phyloP scores from a whole-genome alignment of 2,329 filamentous ascomycete genomes.

The Aureobasidium sp. region DNA sequence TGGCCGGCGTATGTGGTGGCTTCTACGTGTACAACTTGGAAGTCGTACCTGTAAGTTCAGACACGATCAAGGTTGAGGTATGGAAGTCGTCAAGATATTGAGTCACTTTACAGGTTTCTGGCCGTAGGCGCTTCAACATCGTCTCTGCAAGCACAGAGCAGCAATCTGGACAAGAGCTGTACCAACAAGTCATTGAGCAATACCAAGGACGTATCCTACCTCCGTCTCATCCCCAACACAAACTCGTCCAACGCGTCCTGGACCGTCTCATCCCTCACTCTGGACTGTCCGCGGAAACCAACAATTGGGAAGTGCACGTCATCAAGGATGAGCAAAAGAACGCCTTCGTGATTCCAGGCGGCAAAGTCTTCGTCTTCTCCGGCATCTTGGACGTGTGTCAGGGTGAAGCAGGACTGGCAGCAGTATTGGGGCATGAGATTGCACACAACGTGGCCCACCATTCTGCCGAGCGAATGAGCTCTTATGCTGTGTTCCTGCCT shows the following conservation, averaged over 20 bases:
- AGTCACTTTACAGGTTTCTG: constrained; percentile 44
- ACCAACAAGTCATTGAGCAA: constrained; percentile 48
- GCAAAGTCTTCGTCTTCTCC: constrained; percentile 72
- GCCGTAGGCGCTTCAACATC: constrained; percentile 66
- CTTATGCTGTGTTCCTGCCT: constrained; percentile 30
- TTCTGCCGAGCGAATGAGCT: constrained; percentile 54
- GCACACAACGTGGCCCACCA: constrained; percentile 67
- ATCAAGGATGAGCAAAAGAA: constrained; percentile 62
- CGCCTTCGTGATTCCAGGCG: constrained; percentile 67
- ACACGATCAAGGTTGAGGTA: background rate
- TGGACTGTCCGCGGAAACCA: constrained; percentile 43
- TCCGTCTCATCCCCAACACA: constrained; percentile 49
- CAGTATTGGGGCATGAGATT: constrained; percentile 72
- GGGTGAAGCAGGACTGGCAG: constrained; percentile 61
- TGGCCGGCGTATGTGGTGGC: constrained; percentile 36
- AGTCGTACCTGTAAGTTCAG: constrained; percentile 49
- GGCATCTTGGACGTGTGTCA: constrained; percentile 61
- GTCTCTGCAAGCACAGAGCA: constrained; percentile 50
- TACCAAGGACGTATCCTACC: constrained; percentile 50
- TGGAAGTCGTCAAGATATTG: background rate
- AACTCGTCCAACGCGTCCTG: constrained; percentile 56
- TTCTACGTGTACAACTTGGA: constrained; percentile 66
- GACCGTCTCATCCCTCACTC: constrained; percentile 57
- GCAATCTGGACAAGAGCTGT: constrained; percentile 45
- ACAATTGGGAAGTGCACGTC: constrained; percentile 63